Percentiles rank a stretch among this genome's conserved stretches.
phyloP scores from a whole-genome alignment of 2,329 filamentous ascomycete species.

The Neonectria punicea region DNA sequence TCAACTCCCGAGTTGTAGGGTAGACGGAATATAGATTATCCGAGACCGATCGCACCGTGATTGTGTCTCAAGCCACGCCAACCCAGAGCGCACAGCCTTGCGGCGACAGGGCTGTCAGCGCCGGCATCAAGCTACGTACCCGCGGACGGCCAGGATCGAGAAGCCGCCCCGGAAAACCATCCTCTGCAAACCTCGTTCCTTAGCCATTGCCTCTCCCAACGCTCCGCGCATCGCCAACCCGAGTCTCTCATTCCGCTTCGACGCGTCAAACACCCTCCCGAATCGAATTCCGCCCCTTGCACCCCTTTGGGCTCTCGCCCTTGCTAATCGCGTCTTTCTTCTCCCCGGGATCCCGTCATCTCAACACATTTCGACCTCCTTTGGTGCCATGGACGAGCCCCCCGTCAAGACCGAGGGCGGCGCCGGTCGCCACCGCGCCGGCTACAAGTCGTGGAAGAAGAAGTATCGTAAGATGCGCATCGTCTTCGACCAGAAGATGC shows the following conservation, averaged over 20 bases:
- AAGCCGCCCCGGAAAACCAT: conserved; percentile 21
- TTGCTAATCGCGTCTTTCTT: conserved; percentile 28
- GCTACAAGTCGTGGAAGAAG: conserved; percentile 82
- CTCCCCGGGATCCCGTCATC: conserved; percentile 13
- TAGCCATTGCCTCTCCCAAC: conserved; percentile 17
- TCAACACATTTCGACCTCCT: conserved; percentile 22
- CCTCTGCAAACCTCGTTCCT: conserved; percentile 21
- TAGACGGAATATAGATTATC: conserved; percentile 12
- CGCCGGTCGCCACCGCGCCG: conserved; percentile 55
- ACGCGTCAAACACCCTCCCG: conserved; percentile 25
- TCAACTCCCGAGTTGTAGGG: background rate
- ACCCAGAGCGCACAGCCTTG: conserved; percentile 11
- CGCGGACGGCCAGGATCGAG: conserved; percentile 23
- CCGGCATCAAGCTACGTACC: conserved; percentile 24
- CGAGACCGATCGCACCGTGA: background rate
- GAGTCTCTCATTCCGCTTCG: conserved; percentile 19
- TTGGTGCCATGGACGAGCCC: conserved; percentile 46
- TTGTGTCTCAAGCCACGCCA: conserved; percentile 9
- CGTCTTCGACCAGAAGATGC: conserved; percentile 80
- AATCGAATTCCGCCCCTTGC: conserved; percentile 27
- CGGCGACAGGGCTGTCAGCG: conserved; percentile 12
- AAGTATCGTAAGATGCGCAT: conserved; percentile 95
- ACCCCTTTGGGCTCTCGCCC: conserved; percentile 24
- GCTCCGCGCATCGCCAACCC: conserved; percentile 21
- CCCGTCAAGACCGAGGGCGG: conserved; percentile 57